A percentile compares a stretch with the other conserved stretches of the same genome.
Conservation (phyloP, 2,329 filamentous ascomycete species). For the Neocatenulostroma microsporum region DNA sequence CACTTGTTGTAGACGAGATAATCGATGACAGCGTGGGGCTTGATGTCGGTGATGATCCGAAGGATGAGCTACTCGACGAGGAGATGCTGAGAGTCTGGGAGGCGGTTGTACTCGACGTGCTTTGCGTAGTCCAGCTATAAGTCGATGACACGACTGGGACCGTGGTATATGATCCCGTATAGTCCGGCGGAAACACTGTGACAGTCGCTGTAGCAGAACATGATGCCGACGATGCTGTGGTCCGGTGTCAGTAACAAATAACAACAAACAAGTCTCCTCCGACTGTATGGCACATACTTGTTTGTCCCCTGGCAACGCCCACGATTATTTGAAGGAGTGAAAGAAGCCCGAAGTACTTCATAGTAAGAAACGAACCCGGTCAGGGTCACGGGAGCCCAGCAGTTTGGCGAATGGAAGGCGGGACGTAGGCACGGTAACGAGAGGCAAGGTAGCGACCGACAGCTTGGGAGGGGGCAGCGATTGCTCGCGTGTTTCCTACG, state of each 20-base stretch:
- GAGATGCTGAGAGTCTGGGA: too few relatives aligned
- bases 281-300: slow-evolving; percentile 2
- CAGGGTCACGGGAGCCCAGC: not conserved
- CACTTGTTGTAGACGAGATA: too few relatives aligned
- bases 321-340: slow-evolving; percentile 3
- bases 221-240: too few relatives aligned
- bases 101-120: too few relatives aligned
- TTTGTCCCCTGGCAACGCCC: not conserved
- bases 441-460: slow-evolving; percentile 7
- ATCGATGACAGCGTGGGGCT: too few relatives aligned
- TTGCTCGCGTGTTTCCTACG: slow-evolving; percentile 19
- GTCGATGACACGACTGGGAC: slow-evolving; percentile 7
- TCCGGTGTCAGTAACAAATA: too few relatives aligned
- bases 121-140: slow-evolving; percentile 1
- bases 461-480: slow-evolving; percentile 8
- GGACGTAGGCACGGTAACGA: slow-evolving; percentile 2
- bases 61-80: too few relatives aligned
- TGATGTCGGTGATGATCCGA: too few relatives aligned
- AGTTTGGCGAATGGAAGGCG: not conserved
- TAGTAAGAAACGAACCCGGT: not conserved
- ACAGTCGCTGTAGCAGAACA: slow-evolving; percentile 11
- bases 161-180: slow-evolving; percentile 14
- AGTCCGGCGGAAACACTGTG: slow-evolving; percentile 14
- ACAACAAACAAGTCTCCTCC: too few relatives aligned
- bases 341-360: slow-evolving; percentile 5